Base-by-base conservation (phyloP, 2,329 filamentous ascomycete species). In the Davidsoniella neocaledoniae region DNA sequence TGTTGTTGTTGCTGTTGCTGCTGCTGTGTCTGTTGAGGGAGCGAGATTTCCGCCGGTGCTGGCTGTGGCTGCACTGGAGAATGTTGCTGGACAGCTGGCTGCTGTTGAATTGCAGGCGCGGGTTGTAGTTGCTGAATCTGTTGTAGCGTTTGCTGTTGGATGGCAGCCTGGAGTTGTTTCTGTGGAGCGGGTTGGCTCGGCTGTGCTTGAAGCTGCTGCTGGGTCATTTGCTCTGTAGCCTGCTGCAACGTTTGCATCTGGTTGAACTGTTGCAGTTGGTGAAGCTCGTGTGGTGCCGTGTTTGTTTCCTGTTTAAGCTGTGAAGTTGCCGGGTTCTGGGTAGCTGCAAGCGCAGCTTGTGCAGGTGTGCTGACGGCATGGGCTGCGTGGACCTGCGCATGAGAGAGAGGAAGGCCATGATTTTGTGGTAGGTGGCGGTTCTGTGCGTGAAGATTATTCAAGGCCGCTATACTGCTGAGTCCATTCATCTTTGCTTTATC, bases 401-500 rank as follows among this genome's bases (percentile, higher is more conserved):
- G 63, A 58, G 50, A 62, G 60, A 16, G 62, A 58, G 42, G 62
- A 58, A 36, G 58, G 57, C 17, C 60, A 56, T 12, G 54, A 54
- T 29, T 58, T 55, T 26, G 59, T 56, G 12, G 56, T 56, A 44
- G 56, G 57, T 5, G 57, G 47, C 53, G 48, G 25, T 51, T 53
- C n/a, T 54, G 54, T 10, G 47, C 16, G 25, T 55, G 54, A 29
- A 50, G 37, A 10, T 44, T 23, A 23, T 55, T 41, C 59, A 57
- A 16, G 57, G 57, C 42, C 25, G 46, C 26, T 14, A 52, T 21
- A n/a, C 47, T 42, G 5, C 21, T 2, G 50, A 78, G 73, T n/a
- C 74, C 74, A 55, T 77, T 70, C n/a, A 78, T 63, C 54, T 72
- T 71, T 6, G 73, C 74, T 55, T 74, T 71, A 43, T 79, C 74